These are phyloP conservation scores for Niveomyces coronatus DNA, from an alignment of 2,329 filamentous ascomycete genomes.

Conservation along the genomic window DNA sequence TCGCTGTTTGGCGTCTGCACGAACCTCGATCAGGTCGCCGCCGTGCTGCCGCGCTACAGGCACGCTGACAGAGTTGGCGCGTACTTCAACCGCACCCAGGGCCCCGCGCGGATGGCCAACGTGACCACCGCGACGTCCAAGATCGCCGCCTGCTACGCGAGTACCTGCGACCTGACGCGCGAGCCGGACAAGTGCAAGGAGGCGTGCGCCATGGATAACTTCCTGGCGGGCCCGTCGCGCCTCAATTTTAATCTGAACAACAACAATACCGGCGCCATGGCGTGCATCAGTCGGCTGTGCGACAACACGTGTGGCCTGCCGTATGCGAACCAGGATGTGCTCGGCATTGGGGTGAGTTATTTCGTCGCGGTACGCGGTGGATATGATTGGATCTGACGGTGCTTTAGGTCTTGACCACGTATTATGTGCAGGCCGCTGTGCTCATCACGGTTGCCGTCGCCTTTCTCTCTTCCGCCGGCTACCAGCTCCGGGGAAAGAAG, in stretches of 20 bases:
- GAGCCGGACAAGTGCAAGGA: constrained; percentile 3
- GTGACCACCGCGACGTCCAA: not conserved
- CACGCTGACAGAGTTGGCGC: not conserved
- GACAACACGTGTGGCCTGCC: constrained; percentile 1
- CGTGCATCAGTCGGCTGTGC: constrained; percentile 2
- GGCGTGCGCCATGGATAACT: constrained; percentile 2
- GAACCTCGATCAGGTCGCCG: not conserved
- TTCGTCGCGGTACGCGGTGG: not conserved
- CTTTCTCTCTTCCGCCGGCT: not conserved
- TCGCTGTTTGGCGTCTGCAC: constrained; percentile 1
- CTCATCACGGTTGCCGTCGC: not conserved
- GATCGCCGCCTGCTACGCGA: constrained; percentile 4
- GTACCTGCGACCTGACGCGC: constrained; percentile 2
- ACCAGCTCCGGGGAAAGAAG: not conserved
- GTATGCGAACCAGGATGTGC: constrained; percentile 1
- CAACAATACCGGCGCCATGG: not conserved
- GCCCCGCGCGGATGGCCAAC: not conserved
- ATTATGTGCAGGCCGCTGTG: not conserved
- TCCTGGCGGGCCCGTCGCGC: not conserved
- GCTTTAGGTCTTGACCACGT: constrained; percentile 1
- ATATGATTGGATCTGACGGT: not conserved
- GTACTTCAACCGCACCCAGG: not conserved
- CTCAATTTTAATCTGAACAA: not conserved
- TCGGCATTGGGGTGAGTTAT: constrained; percentile 1
- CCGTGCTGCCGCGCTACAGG: not conserved